Percentiles rank a stretch among this genome's conserved stretches.
phyloP scores from a whole-genome alignment of 2,329 filamentous ascomycete species.

The Neonectria coccinea region DNA sequence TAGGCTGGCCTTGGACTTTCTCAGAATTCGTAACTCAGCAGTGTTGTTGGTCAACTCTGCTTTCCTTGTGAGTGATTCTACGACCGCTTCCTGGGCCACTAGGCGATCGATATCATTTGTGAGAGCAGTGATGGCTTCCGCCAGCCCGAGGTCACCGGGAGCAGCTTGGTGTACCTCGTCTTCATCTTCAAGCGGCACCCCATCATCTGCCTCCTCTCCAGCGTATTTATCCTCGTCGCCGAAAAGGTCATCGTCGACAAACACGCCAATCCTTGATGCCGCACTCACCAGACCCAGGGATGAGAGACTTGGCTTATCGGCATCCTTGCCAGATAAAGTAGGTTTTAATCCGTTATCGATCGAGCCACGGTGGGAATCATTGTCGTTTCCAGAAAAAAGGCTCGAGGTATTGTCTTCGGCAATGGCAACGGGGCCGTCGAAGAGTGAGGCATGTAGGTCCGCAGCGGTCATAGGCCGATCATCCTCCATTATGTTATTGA shows the following conservation, averaged over 20 bases:
- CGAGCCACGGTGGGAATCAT: slow-evolving; percentile 71
- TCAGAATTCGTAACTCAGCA: slow-evolving; percentile 89
- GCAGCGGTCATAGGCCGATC: slow-evolving; percentile 73
- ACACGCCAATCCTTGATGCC: slow-evolving; percentile 89
- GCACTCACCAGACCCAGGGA: slow-evolving; percentile 91
- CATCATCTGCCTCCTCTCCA: slow-evolving; percentile 76
- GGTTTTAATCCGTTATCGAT: slow-evolving; percentile 62
- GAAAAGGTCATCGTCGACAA: slow-evolving; percentile 93
- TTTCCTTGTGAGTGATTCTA: slow-evolving; percentile 92
- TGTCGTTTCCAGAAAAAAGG: slow-evolving; percentile 65
- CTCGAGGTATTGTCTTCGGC: slow-evolving; percentile 57
- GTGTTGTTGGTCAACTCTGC: slow-evolving; percentile 98
- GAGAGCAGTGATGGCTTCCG: slow-evolving; percentile 91
- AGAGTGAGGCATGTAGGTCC: slow-evolving; percentile 74
- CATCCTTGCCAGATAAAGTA: slow-evolving; percentile 55
- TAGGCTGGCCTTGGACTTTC: slow-evolving; percentile 93
- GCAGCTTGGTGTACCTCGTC: slow-evolving; percentile 95
- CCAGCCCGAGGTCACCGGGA: slow-evolving; percentile 91
- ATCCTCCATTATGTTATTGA: slow-evolving; percentile 92
- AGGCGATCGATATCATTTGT: slow-evolving; percentile 92
- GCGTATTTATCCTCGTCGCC: slow-evolving; percentile 88
- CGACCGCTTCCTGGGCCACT: slow-evolving; percentile 86
- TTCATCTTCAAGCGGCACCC: slow-evolving; percentile 68
- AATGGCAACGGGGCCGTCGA: slow-evolving; percentile 53
- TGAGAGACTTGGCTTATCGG: slow-evolving; percentile 84